Base-by-base conservation (phyloP, 2,329 filamentous ascomycete species). In the Cyclaneusma minus region DNA sequence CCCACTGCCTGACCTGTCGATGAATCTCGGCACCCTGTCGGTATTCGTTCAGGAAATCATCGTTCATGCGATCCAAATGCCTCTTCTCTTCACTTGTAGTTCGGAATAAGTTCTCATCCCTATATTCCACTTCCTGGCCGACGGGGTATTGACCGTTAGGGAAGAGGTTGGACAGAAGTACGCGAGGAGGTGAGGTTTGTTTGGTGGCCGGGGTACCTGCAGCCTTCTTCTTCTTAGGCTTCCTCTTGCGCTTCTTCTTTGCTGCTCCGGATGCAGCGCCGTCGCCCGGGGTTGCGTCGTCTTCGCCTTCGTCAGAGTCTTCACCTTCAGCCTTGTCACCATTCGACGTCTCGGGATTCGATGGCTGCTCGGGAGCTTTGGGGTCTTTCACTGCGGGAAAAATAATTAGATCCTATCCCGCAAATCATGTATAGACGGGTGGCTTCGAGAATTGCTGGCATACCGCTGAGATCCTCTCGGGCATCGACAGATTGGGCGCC, bases 21-120 rank as follows among this genome's bases (percentile, higher is more conserved):
- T 92, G 83, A n/a, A 82, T 69, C 54, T 91, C 82, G n/a, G 82
- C 80, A 24, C 71, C 82, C 42, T 85, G 68, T 34, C 83, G 74
- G 50, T 85, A 91, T 44, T 91, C 82, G 33, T 65, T 61, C 27
- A 91, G 54, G 56, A 82, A 85, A 36, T 85, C 76, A 40, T 68
- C 72, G 50, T 83, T 77, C 58, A 83, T 69, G 43, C 78, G 78
- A 50, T 85, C 79, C 28, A 85, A 62, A 44, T 87, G 71, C 28
- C 81, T 68, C 57, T 85, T 84, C 60, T 91, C 83, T 51, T 87
- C 82, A 49, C 62, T 72, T 8, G 82, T 91, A 3, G 78, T 89
- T 30, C 83, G 71, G 50, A 73, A 81, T 21, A 64, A 52, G 49
- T 89, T 89, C 40, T 87, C 80, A 44, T 82, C 62, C 34, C 60